Evolutionary conservation across 768 basidiomycete species (phyloP).

Genomic region (Pleurotus pulmonarius): DNA sequence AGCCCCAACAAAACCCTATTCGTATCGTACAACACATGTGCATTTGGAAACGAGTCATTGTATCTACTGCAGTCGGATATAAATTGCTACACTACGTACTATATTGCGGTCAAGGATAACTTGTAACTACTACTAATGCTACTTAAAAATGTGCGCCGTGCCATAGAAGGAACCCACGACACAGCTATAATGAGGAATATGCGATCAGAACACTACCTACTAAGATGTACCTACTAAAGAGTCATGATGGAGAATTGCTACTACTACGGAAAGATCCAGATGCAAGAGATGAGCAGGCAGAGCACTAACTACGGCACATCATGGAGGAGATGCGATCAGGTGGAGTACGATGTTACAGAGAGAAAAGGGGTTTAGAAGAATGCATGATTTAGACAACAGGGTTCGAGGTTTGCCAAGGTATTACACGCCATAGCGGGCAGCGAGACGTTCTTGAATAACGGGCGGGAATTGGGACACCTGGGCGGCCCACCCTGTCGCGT

Average conservation of each 20-base stretch:
- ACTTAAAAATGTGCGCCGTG: slow-evolving; percentile 5
- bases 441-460: slow-evolving; percentile 82
- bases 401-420: slow-evolving; percentile 4
- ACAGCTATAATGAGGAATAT: neutral
- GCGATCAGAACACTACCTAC: slow-evolving; percentile 2
- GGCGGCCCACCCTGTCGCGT: slow-evolving; percentile 80
- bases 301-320: slow-evolving; percentile 16
- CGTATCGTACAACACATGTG: slow-evolving; percentile 9
- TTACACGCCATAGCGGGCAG: slow-evolving; percentile 84
- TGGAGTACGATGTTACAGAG: slow-evolving; percentile 8
- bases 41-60: slow-evolving; percentile 4
- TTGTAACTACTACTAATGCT: slow-evolving; percentile 11
- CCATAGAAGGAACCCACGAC: neutral
- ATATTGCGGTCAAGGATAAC: neutral
- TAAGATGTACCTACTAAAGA: slow-evolving; percentile 8
- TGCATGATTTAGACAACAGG: slow-evolving; percentile 4
- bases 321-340: slow-evolving; percentile 12
- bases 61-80: slow-evolving; percentile 7
- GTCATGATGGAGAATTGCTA: slow-evolving; percentile 23
- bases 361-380: slow-evolving; percentile 10
- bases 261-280: slow-evolving; percentile 43
- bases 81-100: slow-evolving; percentile 7
- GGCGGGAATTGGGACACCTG: slow-evolving; percentile 85
- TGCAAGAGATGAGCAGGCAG: slow-evolving; percentile 39
- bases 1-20: slow-evolving; percentile 1